Percentiles rank a stretch among this genome's conserved stretches.
Evolutionary conservation across 225 moss, liverwort and hornwort genomes (phyloP).

Genomic region (Polytrichum commune): DNA sequence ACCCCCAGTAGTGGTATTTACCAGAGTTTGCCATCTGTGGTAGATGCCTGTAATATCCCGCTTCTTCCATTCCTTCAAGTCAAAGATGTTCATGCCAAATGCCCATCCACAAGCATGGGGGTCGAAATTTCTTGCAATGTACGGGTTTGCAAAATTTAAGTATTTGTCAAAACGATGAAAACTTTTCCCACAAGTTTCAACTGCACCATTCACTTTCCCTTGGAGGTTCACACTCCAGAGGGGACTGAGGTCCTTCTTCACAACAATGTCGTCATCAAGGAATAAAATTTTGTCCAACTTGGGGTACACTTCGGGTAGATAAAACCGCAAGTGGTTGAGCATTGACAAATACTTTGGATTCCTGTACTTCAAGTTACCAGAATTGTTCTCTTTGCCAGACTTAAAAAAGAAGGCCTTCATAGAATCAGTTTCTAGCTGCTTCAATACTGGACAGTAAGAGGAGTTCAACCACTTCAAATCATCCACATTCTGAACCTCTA

Average conservation of each 20-base stretch:
- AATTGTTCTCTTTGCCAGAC: constrained; percentile 49
- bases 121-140: constrained; percentile 59
- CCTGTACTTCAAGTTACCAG: constrained; percentile 71
- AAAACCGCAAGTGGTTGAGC: constrained; percentile 87
- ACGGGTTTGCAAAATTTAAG: constrained; percentile 74
- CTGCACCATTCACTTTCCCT: constrained; percentile 83
- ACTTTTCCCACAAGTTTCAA: constrained; percentile 76
- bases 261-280: constrained; percentile 78
- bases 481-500: constrained; percentile 80
- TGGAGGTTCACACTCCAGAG: constrained; percentile 71
- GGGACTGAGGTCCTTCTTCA: constrained; percentile 67
- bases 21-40: constrained; percentile 82
- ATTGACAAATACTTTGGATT: constrained; percentile 90
- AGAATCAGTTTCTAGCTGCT: constrained; percentile 76
- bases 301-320: constrained; percentile 79
- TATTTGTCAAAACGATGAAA: constrained; percentile 85
- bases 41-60: constrained; percentile 74
- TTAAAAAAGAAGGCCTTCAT: constrained; percentile 74
- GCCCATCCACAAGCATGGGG: constrained; percentile 88
- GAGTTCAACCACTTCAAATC: constrained; percentile 78
- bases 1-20: constrained; percentile 9
- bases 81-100: constrained; percentile 85
- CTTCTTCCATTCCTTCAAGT: constrained; percentile 73
- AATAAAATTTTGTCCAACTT: constrained; percentile 70
- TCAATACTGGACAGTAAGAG: constrained; percentile 74